A percentile compares a stretch with the other conserved stretches of the same genome.
phyloP scores from a whole-genome alignment of 2,329 filamentous ascomycete species.

The Blastomyces emzantsi region DNA sequence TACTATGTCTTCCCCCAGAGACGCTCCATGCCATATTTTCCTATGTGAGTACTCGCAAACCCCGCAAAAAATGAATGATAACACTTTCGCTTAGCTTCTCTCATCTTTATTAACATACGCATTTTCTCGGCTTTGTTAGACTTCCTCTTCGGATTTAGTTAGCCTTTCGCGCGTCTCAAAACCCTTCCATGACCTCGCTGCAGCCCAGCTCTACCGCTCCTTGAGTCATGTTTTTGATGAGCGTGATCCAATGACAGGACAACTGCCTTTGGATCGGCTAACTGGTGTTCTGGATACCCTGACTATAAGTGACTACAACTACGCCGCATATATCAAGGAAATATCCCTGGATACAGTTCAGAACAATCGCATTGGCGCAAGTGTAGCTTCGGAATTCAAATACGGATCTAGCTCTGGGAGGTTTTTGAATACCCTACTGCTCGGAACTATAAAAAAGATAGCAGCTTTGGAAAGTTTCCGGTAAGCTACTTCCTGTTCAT shows the following conservation, averaged over 20 bases:
- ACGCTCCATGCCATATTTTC: conserved; percentile 25
- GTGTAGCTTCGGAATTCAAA: conserved; percentile 46
- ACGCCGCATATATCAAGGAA: conserved; percentile 49
- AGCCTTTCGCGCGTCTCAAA: conserved; percentile 51
- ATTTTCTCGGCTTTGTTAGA: conserved; percentile 10
- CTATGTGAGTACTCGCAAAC: conserved; percentile 21
- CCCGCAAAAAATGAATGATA: not conserved
- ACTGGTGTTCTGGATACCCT: conserved; percentile 53
- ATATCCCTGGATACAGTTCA: conserved; percentile 50
- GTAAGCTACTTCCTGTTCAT: conserved; percentile 25
- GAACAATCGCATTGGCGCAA: conserved; percentile 44
- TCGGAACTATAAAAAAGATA: conserved; percentile 49
- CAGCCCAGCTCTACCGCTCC: conserved; percentile 50
- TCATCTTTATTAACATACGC: not conserved
- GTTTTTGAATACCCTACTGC: conserved; percentile 54
- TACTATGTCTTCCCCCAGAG: conserved; percentile 25
- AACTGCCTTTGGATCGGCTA: conserved; percentile 49
- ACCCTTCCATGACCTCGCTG: conserved; percentile 50
- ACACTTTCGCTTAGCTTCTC: not conserved
- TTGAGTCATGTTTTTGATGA: conserved; percentile 56
- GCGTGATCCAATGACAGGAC: conserved; percentile 45
- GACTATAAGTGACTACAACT: conserved; percentile 55
- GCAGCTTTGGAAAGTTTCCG: conserved; percentile 48
- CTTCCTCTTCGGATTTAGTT: conserved; percentile 14
- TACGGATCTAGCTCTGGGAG: conserved; percentile 52